Evolutionary conservation across 331 rosid species (phyloP), one percentile per base, ranked within the genome.

Genomic region (Stylosanthes scabra): DNA sequence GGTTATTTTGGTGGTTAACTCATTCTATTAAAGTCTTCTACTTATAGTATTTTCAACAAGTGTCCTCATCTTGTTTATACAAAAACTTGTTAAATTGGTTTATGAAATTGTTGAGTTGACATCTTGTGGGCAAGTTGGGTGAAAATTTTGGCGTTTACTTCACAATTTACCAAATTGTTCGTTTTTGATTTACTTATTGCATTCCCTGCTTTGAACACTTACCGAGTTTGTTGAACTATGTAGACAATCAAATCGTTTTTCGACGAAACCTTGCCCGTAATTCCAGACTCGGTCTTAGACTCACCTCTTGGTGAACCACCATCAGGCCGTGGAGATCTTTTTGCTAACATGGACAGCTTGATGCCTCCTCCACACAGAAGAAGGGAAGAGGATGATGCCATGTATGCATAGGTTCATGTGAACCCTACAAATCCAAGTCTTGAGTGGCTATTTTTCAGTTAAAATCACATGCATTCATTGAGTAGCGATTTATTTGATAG

Each of bases 281-380:
- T 95, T 78, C 99, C 99, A 7, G 97, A 91, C 76, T 80, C 72
- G 1, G 93, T 91, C 41, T 59, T 90, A 90, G 99, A 91, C 79
- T 76, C 95, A 27, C 83, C 97, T 9, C 58, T 90, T 59, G 86
- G 45, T 2, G 81, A 65, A 59, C 84, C 83, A 11, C 83, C 73
- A 12, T 9, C 77, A 20, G 91, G 86, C 10, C 86, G 91, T 11
- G 78, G 74, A 55, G 86, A 87, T 84, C 91, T 81, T 49, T 94
- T 94, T 68, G 85, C 89, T 5, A 73, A 90, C 74, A 63, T 89
- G 7, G 83, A 69, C 42, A 80, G 76, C 56, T 62, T 83, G 51
- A 59, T 90, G 60, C 99, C 99, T 59, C 86, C 90, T 9, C 90
- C 96, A 31, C 90, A 87, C 42, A 85, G 62, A 71, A 71, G 77